These are phyloP conservation scores for Pleurotus salmoneostramineus DNA, from an alignment of 768 basidiomycete species.

Conservation along the genomic window DNA sequence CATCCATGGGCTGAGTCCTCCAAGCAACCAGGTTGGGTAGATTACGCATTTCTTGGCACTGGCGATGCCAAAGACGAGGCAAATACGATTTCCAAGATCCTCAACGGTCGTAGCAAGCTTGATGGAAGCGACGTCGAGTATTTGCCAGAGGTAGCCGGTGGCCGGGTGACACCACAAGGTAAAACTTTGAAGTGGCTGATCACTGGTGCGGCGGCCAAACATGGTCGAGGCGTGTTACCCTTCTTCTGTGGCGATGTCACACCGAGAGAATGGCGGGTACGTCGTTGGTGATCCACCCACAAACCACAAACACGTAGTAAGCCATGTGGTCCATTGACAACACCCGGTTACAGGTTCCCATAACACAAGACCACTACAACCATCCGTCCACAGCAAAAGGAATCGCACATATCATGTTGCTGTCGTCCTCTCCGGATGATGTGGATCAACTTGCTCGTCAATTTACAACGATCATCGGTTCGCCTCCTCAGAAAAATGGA, in stretches of 20 bases:
- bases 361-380: slow-evolving; percentile 30
- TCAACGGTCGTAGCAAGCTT: slow-evolving; percentile 46
- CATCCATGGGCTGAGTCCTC: slow-evolving; percentile 45
- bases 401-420: slow-evolving; percentile 44
- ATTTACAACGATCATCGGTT: slow-evolving; percentile 47
- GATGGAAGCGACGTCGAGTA: slow-evolving; percentile 41
- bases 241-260: slow-evolving; percentile 79
- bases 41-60: slow-evolving; percentile 60
- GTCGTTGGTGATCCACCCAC: slow-evolving; percentile 15
- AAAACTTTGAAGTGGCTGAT: slow-evolving; percentile 56
- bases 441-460: slow-evolving; percentile 30
- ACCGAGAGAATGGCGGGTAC: slow-evolving; percentile 52
- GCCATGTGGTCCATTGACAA: neutral
- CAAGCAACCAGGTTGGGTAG: slow-evolving; percentile 61
- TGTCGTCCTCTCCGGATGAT: slow-evolving; percentile 21
- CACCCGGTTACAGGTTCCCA: neutral
- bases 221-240: slow-evolving; percentile 37
- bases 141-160: slow-evolving; percentile 41
- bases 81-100: slow-evolving; percentile 41
- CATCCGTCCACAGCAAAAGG: slow-evolving; percentile 51
- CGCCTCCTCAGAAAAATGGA: slow-evolving; percentile 23
- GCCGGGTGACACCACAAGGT: slow-evolving; percentile 55
- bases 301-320: neutral
- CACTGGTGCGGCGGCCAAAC: slow-evolving; percentile 27
- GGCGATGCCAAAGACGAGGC: slow-evolving; percentile 22